Percentiles rank a stretch among this genome's conserved stretches.
Evolutionary conservation across 2,329 filamentous ascomycete species (phyloP).

Genomic region (Xylaria digitata): DNA sequence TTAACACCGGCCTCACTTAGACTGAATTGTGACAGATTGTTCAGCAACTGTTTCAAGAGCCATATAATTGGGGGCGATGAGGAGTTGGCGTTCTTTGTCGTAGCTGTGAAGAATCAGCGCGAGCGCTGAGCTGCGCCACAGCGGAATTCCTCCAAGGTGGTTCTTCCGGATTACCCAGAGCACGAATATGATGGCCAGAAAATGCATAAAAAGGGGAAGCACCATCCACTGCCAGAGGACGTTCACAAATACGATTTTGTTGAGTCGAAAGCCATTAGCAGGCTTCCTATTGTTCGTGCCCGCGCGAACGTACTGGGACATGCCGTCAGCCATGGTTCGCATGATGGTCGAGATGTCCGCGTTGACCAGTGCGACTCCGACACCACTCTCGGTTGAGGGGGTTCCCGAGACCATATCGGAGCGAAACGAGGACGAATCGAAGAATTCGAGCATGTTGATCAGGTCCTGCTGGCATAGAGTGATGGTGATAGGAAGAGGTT

Average conservation of each 20-base stretch:
- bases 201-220: conserved; percentile 5
- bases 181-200: background rate
- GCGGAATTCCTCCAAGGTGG: background rate
- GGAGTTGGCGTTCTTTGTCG: conserved; percentile 6
- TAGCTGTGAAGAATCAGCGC: conserved; percentile 2
- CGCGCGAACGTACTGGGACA: conserved; percentile 6
- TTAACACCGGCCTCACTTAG: no score
- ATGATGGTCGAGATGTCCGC: background rate
- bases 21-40: background rate
- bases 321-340: background rate
- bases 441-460: conserved; percentile 8
- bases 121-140: conserved; percentile 1
- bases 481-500: background rate
- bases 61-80: background rate
- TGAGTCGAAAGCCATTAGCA: background rate
- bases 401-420: background rate
- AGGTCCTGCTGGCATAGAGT: conserved; percentile 1
- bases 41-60: background rate
- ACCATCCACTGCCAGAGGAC: background rate
- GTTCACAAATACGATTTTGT: conserved; percentile 1
- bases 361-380: background rate
- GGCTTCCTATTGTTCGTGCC: conserved; percentile 2
- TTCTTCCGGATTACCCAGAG: conserved; percentile 1
- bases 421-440: background rate
- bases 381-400: background rate